phyloP scores from a whole-genome alignment of 768 basidiomycete species.

The Lactarius vividus region DNA sequence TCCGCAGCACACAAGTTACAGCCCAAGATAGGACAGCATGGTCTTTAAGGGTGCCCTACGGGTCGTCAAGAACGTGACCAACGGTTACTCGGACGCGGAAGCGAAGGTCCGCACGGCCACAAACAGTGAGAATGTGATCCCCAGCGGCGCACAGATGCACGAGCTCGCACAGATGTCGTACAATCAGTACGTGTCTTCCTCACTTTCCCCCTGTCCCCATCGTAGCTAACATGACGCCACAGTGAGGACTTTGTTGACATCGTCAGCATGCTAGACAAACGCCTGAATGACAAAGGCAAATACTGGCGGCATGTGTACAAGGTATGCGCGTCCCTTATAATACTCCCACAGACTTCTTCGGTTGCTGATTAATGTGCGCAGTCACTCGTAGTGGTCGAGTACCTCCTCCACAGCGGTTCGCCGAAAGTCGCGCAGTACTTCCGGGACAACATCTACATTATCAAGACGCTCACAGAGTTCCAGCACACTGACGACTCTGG shows the following conservation, averaged over 20 bases:
- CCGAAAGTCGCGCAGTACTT: conserved; percentile 98
- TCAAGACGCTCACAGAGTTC: conserved; percentile 98
- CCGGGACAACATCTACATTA: conserved; percentile 89
- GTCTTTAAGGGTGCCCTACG: conserved; percentile 64
- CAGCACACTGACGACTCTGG: conserved; percentile 91
- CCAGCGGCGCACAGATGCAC: conserved; percentile 95
- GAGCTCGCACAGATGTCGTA: conserved; percentile 94
- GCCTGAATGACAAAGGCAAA: conserved; percentile 97
- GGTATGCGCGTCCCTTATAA: conserved; percentile 41
- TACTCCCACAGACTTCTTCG: background rate
- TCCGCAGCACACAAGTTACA: background rate
- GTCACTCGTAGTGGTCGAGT: conserved; percentile 89
- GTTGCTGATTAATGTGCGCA: conserved; percentile 31
- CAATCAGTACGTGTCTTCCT: conserved; percentile 66
- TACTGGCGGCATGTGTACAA: conserved; percentile 99
- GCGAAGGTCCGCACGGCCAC: conserved; percentile 94
- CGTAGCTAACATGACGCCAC: background rate
- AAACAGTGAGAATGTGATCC: conserved; percentile 94
- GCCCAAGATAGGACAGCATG: conserved; percentile 8
- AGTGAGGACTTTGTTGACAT: conserved; percentile 94
- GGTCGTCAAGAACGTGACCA: conserved; percentile 89
- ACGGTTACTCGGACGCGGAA: conserved; percentile 90
- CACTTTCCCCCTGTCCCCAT: conserved; percentile 29
- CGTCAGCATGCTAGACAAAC: conserved; percentile 98
- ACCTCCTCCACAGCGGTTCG: conserved; percentile 88